Base-by-base conservation (phyloP, 2,329 filamentous ascomycete species). In the Nothophoma quercina region DNA sequence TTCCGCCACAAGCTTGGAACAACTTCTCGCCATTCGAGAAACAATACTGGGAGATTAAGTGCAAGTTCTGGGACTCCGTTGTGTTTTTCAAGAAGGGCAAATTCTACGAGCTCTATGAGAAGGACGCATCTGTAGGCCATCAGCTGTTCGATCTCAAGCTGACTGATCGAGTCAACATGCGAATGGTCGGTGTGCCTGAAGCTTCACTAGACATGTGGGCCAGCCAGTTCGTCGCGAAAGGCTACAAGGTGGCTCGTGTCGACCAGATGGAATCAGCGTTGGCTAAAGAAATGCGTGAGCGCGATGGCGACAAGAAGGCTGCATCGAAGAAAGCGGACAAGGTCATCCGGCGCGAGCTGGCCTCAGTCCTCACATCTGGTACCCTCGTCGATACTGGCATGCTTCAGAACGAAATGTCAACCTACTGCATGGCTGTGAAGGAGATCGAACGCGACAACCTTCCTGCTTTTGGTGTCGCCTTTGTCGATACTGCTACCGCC, bases 51-150 rank as follows among this genome's bases (percentile, higher is more conserved):
- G 91, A 96, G 68, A 98, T 99, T 75, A 99, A 99, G 78, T 90
- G 93, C 74, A 97, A 97, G 65, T 90, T 96, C 61, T 98, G 91
- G 90, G 92, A 97, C 62, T 97, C 93, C 0, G 88, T 99, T 36
- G 93, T 99, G 13, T 99, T 99, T 77, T 99, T 99, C 86, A 99
- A 98, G 77, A 99, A 99, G 80, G 95, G 95, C 68, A 99, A 99
- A 68, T 99, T 99, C 75, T 99, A 97, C 70, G 95, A 99, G 72
- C 82, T 99, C 0, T 99, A 98, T 69, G 95, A 99, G 73, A 96
- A 97, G 55, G 95, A 99, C 75, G 95, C 95, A 5, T 96, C 93
- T 0, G 88, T 98, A 49, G 95, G 95, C 4, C 93, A 99, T 70
- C 95, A 98, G 72, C 81, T 97, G 13, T 99, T 99, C 65, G 95